A percentile compares a stretch with the other conserved stretches of the same genome.
These are phyloP conservation scores for Colletotrichum orbiculare DNA, from an alignment of 2,329 filamentous ascomycete genomes.

Conservation along the genomic window DNA sequence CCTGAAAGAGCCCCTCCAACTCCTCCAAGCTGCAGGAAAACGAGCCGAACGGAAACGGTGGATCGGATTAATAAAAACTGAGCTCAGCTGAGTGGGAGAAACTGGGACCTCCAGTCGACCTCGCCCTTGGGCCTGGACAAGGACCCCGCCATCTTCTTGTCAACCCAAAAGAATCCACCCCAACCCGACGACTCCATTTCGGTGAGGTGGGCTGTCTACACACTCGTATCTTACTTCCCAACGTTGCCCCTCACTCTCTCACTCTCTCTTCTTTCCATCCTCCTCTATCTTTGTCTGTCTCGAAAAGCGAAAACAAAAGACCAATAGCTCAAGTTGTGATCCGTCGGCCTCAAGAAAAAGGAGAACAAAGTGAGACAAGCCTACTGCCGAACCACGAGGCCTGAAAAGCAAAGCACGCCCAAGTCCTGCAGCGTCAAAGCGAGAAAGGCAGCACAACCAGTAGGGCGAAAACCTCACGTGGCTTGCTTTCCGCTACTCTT, in stretches of 20 bases:
- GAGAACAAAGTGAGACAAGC: conserved; percentile 37
- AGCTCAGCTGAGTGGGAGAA: conserved; percentile 12
- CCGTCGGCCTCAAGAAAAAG: conserved; percentile 6
- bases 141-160: conserved; percentile 29
- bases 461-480: conserved; percentile 34
- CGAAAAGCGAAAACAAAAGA: conserved; percentile 13
- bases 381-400: conserved; percentile 17
- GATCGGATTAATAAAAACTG: conserved; percentile 19
- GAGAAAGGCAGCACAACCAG: conserved; percentile 7
- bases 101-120: not conserved
- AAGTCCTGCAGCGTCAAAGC: conserved; percentile 27
- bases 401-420: conserved; percentile 23
- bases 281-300: conserved; percentile 30
- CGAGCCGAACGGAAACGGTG: conserved; percentile 7
- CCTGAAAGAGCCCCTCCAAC: conserved; percentile 18
- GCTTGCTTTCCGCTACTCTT: conserved; percentile 27
- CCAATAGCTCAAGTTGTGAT: conserved; percentile 4
- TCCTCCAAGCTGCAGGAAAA: not conserved
- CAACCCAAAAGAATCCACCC: conserved; percentile 28
- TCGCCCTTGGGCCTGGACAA: not conserved
- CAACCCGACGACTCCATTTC: conserved; percentile 23
- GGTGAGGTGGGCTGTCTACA: conserved; percentile 20
- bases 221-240: not conserved
- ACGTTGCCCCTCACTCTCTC: conserved; percentile 37
- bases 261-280: conserved; percentile 30